Evolutionary conservation across 345 rosid genomes (phyloP), one percentile per base, ranked within the genome.

Genomic region (Murraya paniculata): DNA sequence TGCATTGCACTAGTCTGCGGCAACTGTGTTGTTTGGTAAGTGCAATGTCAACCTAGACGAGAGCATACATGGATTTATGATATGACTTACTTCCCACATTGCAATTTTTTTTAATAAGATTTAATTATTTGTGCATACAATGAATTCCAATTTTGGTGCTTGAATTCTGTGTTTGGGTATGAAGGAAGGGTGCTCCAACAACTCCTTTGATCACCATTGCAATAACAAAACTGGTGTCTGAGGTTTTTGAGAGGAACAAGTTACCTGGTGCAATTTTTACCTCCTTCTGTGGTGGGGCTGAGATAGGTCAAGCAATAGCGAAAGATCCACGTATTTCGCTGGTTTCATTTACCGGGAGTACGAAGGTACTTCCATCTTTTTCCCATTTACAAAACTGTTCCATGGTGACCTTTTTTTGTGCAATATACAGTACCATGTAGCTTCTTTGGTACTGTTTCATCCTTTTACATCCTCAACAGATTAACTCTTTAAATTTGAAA

Each of bases 141-240:
- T 69, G 38, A 61, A 35, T 35, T 65, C 14, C 72, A 78, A 25
- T 24, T 67, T 64, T 48, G 35, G 41, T 78, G 68, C 56, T 68
- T 50, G 36, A 58, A 68, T 60, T 80, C 45, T 68, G 57, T 64
- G 66, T 36, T 36, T 31, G 71, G 62, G 62, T 69, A 80, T 68
- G 74, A 86, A 96, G 98, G 99, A 96, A 94, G 85, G 99, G 98
- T 81, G 98, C 99, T 74, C 97, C 98, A 67, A 94, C 97, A 30
- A 96, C 98, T 72, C 98, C 98, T 66, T 84, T 96, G 87, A 81
- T 96, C 65, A 96, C 99, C 67, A 88, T 96, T n/a, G 98, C 98
- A 81, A 88, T 90, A 89, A 91, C 98, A 64, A 96, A 88, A 84
- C 79, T 96, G 78, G 91, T 96, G 41, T 90, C 95, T 76, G 92